Percentiles rank a stretch among this genome's conserved stretches.
phyloP scores from a whole-genome alignment of 2,329 filamentous ascomycete genomes.

The Colletotrichum spinosum region DNA sequence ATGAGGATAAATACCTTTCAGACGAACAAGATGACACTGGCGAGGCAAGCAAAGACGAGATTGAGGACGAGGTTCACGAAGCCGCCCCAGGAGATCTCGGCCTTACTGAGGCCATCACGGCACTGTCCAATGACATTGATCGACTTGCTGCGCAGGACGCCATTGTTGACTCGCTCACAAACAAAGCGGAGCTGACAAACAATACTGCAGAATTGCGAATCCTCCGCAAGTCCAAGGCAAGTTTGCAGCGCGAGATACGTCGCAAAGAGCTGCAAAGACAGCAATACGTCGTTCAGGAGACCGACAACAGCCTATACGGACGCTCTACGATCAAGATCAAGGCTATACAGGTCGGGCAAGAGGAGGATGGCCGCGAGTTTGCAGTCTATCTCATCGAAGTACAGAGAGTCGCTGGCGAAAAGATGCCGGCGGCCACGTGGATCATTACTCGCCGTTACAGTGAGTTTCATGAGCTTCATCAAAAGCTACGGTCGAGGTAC shows the following conservation, averaged over 20 bases:
- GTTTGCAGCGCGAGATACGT: slow-evolving; percentile 89
- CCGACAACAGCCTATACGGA: slow-evolving; percentile 95
- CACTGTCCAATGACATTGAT: slow-evolving; percentile 90
- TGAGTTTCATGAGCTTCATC: slow-evolving; percentile 96
- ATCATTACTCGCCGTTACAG: slow-evolving; percentile 92
- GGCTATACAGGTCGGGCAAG: slow-evolving; percentile 89
- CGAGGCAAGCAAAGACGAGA: slow-evolving; percentile 65
- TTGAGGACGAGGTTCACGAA: slow-evolving; percentile 88
- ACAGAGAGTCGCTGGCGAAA: slow-evolving; percentile 87
- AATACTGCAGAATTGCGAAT: slow-evolving; percentile 95
- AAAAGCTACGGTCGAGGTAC: slow-evolving; percentile 85
- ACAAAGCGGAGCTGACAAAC: slow-evolving; percentile 96
- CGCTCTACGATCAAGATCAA: slow-evolving; percentile 91
- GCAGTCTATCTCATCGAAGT: slow-evolving; percentile 96
- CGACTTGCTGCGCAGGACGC: slow-evolving; percentile 88
- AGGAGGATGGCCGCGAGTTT: slow-evolving; percentile 93
- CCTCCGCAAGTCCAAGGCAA: slow-evolving; percentile 91
- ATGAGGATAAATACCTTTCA: slow-evolving; percentile 85
- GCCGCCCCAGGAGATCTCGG: slow-evolving; percentile 95
- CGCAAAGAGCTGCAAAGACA: slow-evolving; percentile 96
- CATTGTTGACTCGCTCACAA: slow-evolving; percentile 89
- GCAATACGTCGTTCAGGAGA: slow-evolving; percentile 97
- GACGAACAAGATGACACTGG: slow-evolving; percentile 85
- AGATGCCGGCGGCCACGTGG: slow-evolving; percentile 98
- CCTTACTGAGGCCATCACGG: slow-evolving; percentile 90